A percentile compares a stretch with the other conserved stretches of the same genome.
Evolutionary conservation across 2,329 filamentous ascomycete genomes (phyloP).

Genomic region (Aspergillus proliferans): DNA sequence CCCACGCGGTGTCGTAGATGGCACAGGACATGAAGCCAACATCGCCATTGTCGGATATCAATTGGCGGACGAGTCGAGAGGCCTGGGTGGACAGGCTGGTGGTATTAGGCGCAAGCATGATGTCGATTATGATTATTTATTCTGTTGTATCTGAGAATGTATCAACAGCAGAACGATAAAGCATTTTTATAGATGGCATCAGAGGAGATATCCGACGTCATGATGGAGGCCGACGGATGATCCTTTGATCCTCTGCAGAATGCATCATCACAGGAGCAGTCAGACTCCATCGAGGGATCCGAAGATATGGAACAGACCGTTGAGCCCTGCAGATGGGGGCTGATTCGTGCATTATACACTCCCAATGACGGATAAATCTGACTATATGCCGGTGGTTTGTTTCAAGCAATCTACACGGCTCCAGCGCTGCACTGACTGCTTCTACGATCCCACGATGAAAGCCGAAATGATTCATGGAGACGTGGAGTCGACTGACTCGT

Average conservation of each 20-base stretch:
- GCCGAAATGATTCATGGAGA: background rate
- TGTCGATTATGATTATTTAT: slow-evolving; percentile 6
- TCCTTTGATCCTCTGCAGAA: background rate
- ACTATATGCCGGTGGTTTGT: background rate
- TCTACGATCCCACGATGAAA: background rate
- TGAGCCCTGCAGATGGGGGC: background rate
- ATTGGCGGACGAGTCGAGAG: background rate
- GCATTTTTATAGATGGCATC: background rate
- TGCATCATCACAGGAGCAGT: background rate
- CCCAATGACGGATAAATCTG: background rate
- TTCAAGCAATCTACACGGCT: background rate
- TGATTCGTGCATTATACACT: background rate
- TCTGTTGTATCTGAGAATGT: background rate
- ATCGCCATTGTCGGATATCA: background rate
- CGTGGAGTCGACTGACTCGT: background rate
- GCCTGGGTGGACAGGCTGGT: slow-evolving; percentile 4
- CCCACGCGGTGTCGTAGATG: slow-evolving; percentile 9
- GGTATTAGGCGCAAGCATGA: slow-evolving; percentile 3
- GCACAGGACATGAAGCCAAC: slow-evolving; percentile 6
- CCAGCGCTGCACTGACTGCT: background rate
- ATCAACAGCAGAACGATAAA: background rate
- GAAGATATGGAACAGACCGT: background rate
- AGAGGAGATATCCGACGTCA: background rate
- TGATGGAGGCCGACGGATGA: background rate
- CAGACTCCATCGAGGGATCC: background rate